Conservation (phyloP, 805 yeast species). For the Blastobotrys parvus region DNA sequence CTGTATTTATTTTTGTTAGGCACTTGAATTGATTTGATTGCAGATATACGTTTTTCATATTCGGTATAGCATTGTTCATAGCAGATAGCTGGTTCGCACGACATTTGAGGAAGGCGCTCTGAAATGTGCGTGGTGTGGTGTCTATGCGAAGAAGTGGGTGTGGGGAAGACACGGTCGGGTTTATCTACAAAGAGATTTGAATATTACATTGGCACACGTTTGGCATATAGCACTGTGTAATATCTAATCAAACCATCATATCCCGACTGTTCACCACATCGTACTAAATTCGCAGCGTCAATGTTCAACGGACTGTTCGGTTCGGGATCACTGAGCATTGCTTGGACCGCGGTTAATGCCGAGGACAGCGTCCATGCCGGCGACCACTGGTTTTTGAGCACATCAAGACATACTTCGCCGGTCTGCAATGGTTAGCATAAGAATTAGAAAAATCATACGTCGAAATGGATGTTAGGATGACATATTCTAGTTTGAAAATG, state of each 20-base stretch:
- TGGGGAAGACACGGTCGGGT: too few relatives aligned
- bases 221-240: slow-evolving; percentile 21
- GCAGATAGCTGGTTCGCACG: too few relatives aligned
- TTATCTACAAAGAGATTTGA: too few relatives aligned
- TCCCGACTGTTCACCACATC: slow-evolving; percentile 24
- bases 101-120: too few relatives aligned
- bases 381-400: slow-evolving; percentile 30
- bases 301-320: slow-evolving; percentile 32
- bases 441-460: slow-evolving; percentile 15
- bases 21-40: too few relatives aligned
- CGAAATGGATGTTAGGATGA: slow-evolving; percentile 32
- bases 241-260: slow-evolving; percentile 24
- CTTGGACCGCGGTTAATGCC: slow-evolving; percentile 30
- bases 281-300: slow-evolving; percentile 31
- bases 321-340: slow-evolving; percentile 31
- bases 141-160: too few relatives aligned
- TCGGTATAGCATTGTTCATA: too few relatives aligned
- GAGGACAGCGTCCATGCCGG: slow-evolving; percentile 34
- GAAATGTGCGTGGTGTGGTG: too few relatives aligned
- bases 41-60: too few relatives aligned
- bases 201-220: not conserved
- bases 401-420: slow-evolving; percentile 33
- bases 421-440: too few relatives aligned
- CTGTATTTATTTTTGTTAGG: too few relatives aligned
- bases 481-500: slow-evolving; percentile 29